These are phyloP conservation scores for Scheffersomyces titani DNA, from an alignment of 1,139 yeast genomes.

Conservation along the genomic window DNA sequence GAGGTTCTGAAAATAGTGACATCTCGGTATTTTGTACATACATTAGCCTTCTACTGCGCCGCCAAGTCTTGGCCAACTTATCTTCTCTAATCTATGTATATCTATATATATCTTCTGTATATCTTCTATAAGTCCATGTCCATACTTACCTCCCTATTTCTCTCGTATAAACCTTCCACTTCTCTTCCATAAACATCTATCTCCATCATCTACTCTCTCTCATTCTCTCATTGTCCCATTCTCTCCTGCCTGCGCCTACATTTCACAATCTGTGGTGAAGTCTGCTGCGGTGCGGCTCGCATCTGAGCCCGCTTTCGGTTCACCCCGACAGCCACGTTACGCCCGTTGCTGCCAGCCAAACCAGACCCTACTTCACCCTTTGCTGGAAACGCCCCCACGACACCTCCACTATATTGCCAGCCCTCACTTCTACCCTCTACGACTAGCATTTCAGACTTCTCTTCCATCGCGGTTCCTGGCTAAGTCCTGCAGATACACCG, in stretches of 20 bases:
- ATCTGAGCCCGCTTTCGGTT: background rate
- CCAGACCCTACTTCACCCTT: background rate
- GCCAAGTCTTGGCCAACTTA: no score
- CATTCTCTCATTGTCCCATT: background rate
- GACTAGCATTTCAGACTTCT: background rate
- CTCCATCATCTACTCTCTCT: background rate
- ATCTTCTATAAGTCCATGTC: background rate
- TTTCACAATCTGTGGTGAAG: background rate
- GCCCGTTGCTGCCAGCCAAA: no score
- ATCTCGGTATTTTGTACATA: background rate
- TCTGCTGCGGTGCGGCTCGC: background rate
- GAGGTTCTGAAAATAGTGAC: background rate
- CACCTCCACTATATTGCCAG: background rate
- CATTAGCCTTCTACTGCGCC: background rate
- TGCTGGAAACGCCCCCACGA: background rate
- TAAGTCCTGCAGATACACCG: background rate
- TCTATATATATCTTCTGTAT: background rate
- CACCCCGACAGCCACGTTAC: no score
- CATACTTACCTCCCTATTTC: background rate
- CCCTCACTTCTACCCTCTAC: background rate
- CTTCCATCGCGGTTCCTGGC: background rate
- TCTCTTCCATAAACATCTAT: no score
- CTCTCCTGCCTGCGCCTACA: background rate
- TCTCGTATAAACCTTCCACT: no score
- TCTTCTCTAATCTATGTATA: no score